These are phyloP conservation scores for Tolypocladium pustulatum DNA, from an alignment of 2,329 filamentous ascomycete species.

Conservation along the genomic window DNA sequence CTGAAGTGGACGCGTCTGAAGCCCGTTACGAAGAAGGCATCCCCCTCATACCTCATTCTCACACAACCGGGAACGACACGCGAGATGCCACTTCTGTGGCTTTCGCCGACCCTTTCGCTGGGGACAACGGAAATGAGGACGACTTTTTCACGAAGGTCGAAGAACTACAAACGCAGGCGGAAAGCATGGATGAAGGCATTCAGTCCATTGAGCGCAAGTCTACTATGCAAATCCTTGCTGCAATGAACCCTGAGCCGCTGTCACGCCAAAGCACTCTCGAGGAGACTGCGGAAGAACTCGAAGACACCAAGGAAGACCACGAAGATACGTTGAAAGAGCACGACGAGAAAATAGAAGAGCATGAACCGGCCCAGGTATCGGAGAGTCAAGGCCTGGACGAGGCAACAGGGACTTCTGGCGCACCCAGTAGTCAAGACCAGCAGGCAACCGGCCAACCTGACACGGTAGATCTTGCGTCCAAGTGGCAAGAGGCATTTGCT, in stretches of 20 bases:
- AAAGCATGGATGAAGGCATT: constrained; percentile 9
- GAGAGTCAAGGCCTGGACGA: neutral
- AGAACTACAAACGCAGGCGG: constrained; percentile 11
- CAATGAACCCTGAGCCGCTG: constrained; percentile 26
- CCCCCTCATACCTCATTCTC: constrained; percentile 42
- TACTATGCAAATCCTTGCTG: constrained; percentile 54
- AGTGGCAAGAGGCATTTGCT: constrained; percentile 75
- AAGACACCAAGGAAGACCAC: neutral
- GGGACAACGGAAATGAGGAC: constrained; percentile 40
- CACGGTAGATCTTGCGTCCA: constrained; percentile 60
- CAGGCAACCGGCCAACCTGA: constrained; percentile 10
- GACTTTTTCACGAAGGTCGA: constrained; percentile 53
- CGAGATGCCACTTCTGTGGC: constrained; percentile 8
- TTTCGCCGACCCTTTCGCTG: constrained; percentile 25
- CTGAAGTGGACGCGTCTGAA: constrained; percentile 34
- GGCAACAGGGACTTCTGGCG: neutral
- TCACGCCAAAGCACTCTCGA: constrained; percentile 19
- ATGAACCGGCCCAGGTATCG: constrained; percentile 6
- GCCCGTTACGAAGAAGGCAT: constrained; percentile 61
- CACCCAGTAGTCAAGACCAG: constrained; percentile 4
- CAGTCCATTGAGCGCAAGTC: constrained; percentile 53
- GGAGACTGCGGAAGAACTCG: constrained; percentile 13
- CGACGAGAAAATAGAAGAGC: constrained; percentile 19
- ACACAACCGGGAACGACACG: constrained; percentile 1
- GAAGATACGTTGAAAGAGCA: neutral